Percentiles rank a stretch among this genome's conserved stretches.
phyloP scores from a whole-genome alignment of 2,329 filamentous ascomycete species.

The Cryphonectria carpinicola region DNA sequence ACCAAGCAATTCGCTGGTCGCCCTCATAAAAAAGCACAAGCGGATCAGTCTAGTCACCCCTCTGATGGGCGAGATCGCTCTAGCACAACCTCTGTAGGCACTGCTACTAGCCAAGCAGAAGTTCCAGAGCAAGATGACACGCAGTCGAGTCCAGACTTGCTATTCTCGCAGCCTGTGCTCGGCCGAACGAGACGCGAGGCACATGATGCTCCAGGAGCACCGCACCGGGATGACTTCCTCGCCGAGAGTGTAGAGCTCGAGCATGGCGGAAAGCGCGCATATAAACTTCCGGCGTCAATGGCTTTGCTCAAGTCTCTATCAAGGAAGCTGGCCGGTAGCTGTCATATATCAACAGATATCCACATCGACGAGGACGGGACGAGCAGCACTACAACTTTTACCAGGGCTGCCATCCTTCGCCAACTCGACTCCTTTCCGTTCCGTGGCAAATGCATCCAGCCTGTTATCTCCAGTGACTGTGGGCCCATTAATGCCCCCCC shows the following conservation, averaged over 20 bases:
- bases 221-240: background rate
- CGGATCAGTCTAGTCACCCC: background rate
- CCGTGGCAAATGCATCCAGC: background rate
- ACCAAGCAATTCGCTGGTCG: background rate
- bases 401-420: background rate
- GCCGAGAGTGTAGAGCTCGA: slow-evolving; percentile 4
- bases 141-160: background rate
- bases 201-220: background rate
- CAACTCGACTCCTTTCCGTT: background rate
- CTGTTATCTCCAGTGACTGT: background rate
- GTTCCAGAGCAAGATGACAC: background rate
- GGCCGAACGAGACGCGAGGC: background rate
- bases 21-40: background rate
- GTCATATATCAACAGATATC: background rate
- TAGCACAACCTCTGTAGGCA: background rate
- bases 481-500: background rate
- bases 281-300: background rate
- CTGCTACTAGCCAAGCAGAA: too few species aligned
- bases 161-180: background rate
- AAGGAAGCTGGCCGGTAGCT: background rate
- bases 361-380: background rate
- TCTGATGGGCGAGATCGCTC: background rate
- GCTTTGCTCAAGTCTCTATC: slow-evolving; percentile 1
- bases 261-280: background rate
- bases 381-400: background rate